phyloP scores from a whole-genome alignment of 1,284 basidiomycete species.

The Puccinia horiana region DNA sequence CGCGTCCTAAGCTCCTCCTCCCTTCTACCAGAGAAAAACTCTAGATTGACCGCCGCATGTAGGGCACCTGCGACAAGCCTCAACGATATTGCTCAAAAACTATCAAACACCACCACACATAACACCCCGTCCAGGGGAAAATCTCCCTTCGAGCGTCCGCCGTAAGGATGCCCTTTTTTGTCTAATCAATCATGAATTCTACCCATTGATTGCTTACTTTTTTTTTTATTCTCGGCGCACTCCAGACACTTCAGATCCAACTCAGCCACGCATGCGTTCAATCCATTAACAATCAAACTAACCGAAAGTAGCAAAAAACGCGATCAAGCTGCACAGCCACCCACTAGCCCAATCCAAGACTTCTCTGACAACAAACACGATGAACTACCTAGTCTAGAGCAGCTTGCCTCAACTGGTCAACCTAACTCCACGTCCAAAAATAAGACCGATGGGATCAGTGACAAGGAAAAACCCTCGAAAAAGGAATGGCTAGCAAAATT shows the following conservation, averaged over 20 bases:
- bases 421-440: background rate
- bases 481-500: constrained; percentile 20
- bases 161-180: background rate
- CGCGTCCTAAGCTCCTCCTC: background rate
- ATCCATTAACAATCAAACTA: background rate
- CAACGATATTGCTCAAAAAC: constrained; percentile 29
- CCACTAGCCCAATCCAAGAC: constrained; percentile 13
- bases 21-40: constrained; percentile 24
- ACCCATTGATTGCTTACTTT: background rate
- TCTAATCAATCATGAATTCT: no score
- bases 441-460: background rate
- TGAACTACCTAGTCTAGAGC: background rate
- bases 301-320: background rate
- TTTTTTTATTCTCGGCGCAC: background rate
- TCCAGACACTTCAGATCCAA: background rate
- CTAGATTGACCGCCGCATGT: constrained; percentile 30
- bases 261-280: background rate
- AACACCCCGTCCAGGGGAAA: background rate
- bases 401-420: background rate
- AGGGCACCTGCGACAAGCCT: constrained; percentile 16
- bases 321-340: background rate
- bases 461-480: background rate
- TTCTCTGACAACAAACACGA: constrained; percentile 7
- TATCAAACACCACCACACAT: background rate
- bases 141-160: background rate